phyloP scores from a whole-genome alignment of 305 asterid species.

The Fraxinus floribunda region DNA sequence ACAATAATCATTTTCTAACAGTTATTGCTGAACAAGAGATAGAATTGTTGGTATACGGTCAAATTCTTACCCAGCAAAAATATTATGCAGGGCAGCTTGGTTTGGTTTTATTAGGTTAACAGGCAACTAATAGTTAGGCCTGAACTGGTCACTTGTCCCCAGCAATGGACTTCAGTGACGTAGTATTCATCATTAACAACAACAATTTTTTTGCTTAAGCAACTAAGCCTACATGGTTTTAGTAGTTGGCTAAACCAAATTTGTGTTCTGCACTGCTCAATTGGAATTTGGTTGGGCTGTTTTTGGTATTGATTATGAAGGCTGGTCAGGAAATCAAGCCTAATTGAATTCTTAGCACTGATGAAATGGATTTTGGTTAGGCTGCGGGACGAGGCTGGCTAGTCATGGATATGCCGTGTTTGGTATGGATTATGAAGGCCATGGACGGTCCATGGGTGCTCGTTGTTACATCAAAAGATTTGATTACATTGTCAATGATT shows the following conservation, averaged over 20 bases:
- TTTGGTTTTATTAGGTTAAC: constrained; percentile 50
- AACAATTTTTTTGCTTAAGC: not conserved
- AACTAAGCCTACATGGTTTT: not conserved
- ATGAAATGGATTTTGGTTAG: constrained; percentile 33
- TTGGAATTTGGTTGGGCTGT: constrained; percentile 53
- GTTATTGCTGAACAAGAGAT: not conserved
- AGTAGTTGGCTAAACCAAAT: not conserved
- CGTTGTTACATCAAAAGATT: constrained; percentile 89
- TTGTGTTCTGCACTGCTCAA: not conserved
- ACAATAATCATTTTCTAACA: no score
- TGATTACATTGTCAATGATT: constrained; percentile 69
- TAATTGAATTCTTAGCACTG: not conserved
- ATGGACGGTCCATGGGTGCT: constrained; percentile 81
- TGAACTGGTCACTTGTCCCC: not conserved
- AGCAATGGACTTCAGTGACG: not conserved
- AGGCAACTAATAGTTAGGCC: constrained; percentile 9
- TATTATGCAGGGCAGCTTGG: constrained; percentile 28
- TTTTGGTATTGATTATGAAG: constrained; percentile 91
- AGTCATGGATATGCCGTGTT: constrained; percentile 74
- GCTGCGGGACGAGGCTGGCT: constrained; percentile 72
- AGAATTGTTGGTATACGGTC: constrained; percentile 11
- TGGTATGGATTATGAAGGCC: constrained; percentile 95
- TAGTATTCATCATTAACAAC: not conserved
- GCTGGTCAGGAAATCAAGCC: constrained; percentile 25
- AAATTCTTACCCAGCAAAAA: not conserved